These are phyloP conservation scores for Cyclotella baltica DNA, from an alignment of 108 stramenopile genomes.

Conservation along the genomic window DNA sequence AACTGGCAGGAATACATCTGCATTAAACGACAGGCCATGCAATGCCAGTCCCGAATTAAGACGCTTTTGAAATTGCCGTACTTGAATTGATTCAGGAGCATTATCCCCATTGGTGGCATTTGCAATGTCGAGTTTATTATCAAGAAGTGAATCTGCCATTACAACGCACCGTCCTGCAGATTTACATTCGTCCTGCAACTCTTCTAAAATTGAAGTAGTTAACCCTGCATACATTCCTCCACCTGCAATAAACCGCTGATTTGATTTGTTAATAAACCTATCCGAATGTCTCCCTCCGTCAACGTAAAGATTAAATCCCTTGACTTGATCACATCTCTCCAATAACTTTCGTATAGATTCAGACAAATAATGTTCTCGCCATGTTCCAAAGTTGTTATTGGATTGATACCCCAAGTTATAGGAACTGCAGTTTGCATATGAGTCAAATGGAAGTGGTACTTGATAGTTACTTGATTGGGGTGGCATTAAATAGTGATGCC, in stretches of 20 bases:
- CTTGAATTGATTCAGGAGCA: constrained; percentile 34
- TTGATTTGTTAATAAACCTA: background rate
- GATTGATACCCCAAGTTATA: constrained; percentile 34
- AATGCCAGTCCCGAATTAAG: constrained; percentile 66
- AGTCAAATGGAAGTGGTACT: constrained; percentile 56
- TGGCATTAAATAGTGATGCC: constrained; percentile 81
- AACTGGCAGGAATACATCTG: constrained; percentile 67
- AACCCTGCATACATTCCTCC: constrained; percentile 70
- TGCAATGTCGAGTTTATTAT: constrained; percentile 10
- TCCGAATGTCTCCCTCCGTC: constrained; percentile 42
- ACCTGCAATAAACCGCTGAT: constrained; percentile 21
- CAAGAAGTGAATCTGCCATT: constrained; percentile 29
- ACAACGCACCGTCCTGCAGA: constrained; percentile 62
- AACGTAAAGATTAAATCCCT: constrained; percentile 66
- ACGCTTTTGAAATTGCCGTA: constrained; percentile 54
- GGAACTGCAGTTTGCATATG: constrained; percentile 28
- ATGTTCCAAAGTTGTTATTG: background rate
- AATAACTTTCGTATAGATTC: constrained; percentile 69
- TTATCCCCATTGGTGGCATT: constrained; percentile 24
- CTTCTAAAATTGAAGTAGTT: constrained; percentile 69
- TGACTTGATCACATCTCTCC: constrained; percentile 73
- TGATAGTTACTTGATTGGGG: constrained; percentile 60
- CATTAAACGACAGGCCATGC: constrained; percentile 63
- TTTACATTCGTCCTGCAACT: constrained; percentile 74
- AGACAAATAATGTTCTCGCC: constrained; percentile 58